phyloP scores from a whole-genome alignment of 179 eudicot species.

The Silene noctiflora region DNA sequence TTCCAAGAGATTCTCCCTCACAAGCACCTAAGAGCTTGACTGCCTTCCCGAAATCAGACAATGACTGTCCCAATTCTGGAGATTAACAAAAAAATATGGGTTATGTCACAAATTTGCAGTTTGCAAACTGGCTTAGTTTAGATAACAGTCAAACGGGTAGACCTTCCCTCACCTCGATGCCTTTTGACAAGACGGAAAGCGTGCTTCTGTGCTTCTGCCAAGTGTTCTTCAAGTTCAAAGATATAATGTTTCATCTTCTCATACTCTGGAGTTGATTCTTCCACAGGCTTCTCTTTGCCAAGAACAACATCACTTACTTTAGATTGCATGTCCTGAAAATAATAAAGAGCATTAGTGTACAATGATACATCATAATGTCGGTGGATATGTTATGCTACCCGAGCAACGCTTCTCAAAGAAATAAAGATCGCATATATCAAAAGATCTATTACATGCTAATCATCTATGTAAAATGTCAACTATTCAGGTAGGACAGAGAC shows the following conservation, averaged over 20 bases:
- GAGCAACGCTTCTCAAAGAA: background rate
- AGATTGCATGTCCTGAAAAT: constrained; percentile 76
- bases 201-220: constrained; percentile 97
- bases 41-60: constrained; percentile 91
- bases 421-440: background rate
- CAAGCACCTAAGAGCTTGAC: constrained; percentile 83
- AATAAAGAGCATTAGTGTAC: constrained; percentile 4
- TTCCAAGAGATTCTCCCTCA: constrained; percentile 85
- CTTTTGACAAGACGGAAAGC: constrained; percentile 94
- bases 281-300: constrained; percentile 96
- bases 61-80: constrained; percentile 80
- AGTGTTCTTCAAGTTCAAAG: constrained; percentile 92
- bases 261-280: constrained; percentile 85
- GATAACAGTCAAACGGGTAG: background rate
- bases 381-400: background rate
- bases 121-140: constrained; percentile 12
- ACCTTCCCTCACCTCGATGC: constrained; percentile 63
- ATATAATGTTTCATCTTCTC: constrained; percentile 81
- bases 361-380: background rate
- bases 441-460: background rate
- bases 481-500: constrained; percentile 7
- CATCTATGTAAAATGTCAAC: background rate
- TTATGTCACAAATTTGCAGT: constrained; percentile 15
- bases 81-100: constrained; percentile 6
- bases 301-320: constrained; percentile 93